Evolutionary conservation across 805 yeast genomes (phyloP), one percentile per base, ranked within the genome.

Genomic region (Cyberlindnera americana): DNA sequence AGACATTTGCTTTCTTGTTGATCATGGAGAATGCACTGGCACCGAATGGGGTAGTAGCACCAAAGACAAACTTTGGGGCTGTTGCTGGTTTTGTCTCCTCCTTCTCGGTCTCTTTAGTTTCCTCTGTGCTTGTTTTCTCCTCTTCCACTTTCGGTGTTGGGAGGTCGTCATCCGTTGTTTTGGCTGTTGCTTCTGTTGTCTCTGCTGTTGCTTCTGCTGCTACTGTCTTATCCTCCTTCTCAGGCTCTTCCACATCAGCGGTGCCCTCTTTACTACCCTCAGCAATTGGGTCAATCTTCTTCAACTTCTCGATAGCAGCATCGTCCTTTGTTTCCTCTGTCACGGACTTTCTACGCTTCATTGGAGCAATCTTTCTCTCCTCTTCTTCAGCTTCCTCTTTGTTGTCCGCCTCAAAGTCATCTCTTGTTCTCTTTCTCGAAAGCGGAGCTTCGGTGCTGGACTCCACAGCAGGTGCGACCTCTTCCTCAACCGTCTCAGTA

Each of bases 31-130:
- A 68, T 3, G 69, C 68, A 22, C 57, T 42, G 11, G 58, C 50
- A 10, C 80, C 79, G 54, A 77, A 77, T 18, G 67, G 52, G 0
- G 81, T 67, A 3, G 71, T 55, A 1, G 77, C 62, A 9, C 83
- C 84, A 64, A 78, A 78, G 1, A 75, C 78, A 56, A 73, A 75
- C 47, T 68, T 70, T 17, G 77, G 72, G 8, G 29, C 23, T 21
- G 28, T 33, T 7, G 15, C 21, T 33, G 15, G 5, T 21, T 19
- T 22, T 21, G 8, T 9, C 25, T 22, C 19, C 9, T 36, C 22
- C 30, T 19, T 32, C 12, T 16, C 33, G 3, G 16, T 40, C 30
- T 31, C 48, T 23, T 38, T 11, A 13, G 29, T n/a, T 21, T 33
- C 28, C 10, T 13, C 28, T 34, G 23, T 21, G 9, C 33, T 18